A percentile compares a stretch with the other conserved stretches of the same genome.
These are phyloP conservation scores for Ceratocystis colombiana DNA, from an alignment of 2,329 filamentous ascomycete species.

Conservation along the genomic window DNA sequence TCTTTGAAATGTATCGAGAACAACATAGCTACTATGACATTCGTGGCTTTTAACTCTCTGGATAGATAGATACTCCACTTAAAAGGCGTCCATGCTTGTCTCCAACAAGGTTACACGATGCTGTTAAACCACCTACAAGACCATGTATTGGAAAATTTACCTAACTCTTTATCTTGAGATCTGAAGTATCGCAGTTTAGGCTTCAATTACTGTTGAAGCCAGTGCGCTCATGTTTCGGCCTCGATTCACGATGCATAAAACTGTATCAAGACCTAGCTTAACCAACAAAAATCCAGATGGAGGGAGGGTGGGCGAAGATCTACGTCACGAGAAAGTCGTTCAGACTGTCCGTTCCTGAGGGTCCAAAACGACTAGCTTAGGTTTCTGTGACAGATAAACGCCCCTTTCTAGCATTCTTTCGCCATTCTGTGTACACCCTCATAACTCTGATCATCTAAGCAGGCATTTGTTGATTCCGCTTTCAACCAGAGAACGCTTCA, in stretches of 20 bases:
- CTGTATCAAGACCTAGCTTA: slow-evolving; percentile 8
- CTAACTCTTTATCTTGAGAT: not conserved
- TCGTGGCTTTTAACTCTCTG: too few relatives aligned
- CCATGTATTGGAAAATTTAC: not conserved
- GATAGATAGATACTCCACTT: too few relatives aligned
- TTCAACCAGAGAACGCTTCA: slow-evolving; percentile 8
- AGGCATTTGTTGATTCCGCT: slow-evolving; percentile 10
- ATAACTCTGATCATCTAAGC: slow-evolving; percentile 9
- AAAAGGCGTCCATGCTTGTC: too few relatives aligned
- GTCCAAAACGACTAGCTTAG: not conserved
- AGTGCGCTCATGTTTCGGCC: slow-evolving; percentile 16
- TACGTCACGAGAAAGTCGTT: not conserved
- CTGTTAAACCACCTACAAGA: not conserved
- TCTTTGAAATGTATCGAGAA: not conserved
- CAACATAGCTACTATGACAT: not conserved
- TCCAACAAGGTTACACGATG: not conserved
- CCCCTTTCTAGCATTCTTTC: not conserved
- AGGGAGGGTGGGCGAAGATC: not conserved
- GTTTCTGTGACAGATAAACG: slow-evolving; percentile 12
- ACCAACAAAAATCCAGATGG: not conserved
- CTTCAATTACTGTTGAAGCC: not conserved
- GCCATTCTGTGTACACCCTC: not conserved
- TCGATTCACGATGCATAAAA: slow-evolving; percentile 13
- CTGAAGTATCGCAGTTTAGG: not conserved
- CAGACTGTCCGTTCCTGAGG: slow-evolving; percentile 11